Evolutionary conservation across 768 basidiomycete species (phyloP).

Genomic region (Pleurotus salmoneostramineus): DNA sequence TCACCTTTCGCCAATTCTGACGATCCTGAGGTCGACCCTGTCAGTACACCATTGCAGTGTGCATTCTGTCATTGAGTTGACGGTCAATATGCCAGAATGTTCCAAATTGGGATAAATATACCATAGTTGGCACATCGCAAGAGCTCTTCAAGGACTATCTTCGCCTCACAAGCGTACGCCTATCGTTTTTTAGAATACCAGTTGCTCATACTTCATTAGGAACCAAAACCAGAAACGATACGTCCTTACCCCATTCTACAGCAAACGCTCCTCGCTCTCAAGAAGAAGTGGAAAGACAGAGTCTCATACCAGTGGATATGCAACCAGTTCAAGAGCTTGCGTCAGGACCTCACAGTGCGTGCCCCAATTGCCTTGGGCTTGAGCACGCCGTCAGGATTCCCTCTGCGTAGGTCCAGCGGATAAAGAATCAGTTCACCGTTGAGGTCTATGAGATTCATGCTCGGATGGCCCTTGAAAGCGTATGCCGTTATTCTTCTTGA

Average conservation of each 20-base stretch:
- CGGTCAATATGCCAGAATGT: conserved; percentile 62
- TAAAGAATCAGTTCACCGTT: conserved; percentile 97
- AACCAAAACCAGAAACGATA: conserved; percentile 92
- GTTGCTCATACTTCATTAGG: conserved; percentile 41
- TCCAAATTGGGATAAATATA: conserved; percentile 93
- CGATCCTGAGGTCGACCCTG: conserved; percentile 72
- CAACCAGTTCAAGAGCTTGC: conserved; percentile 95
- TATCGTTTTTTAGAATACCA: background rate
- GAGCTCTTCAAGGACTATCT: conserved; percentile 96
- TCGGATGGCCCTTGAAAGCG: conserved; percentile 91
- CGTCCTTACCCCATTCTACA: conserved; percentile 83
- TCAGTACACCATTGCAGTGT: conserved; percentile 29
- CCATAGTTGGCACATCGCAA: conserved; percentile 88
- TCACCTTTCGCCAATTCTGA: conserved; percentile 50
- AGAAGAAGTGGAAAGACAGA: conserved; percentile 83
- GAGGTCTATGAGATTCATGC: conserved; percentile 98
- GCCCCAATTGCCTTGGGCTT: conserved; percentile 12
- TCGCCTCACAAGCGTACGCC: conserved; percentile 79
- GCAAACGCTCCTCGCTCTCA: conserved; percentile 82
- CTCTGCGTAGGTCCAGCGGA: conserved; percentile 82
- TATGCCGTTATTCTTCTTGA: conserved; percentile 25
- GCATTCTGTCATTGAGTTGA: conserved; percentile 6
- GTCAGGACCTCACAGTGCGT: conserved; percentile 96
- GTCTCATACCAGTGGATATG: conserved; percentile 84
- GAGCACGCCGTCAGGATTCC: conserved; percentile 7